These are phyloP conservation scores for Craspedostauros australis DNA, from an alignment of 108 stramenopile species.

Conservation along the genomic window DNA sequence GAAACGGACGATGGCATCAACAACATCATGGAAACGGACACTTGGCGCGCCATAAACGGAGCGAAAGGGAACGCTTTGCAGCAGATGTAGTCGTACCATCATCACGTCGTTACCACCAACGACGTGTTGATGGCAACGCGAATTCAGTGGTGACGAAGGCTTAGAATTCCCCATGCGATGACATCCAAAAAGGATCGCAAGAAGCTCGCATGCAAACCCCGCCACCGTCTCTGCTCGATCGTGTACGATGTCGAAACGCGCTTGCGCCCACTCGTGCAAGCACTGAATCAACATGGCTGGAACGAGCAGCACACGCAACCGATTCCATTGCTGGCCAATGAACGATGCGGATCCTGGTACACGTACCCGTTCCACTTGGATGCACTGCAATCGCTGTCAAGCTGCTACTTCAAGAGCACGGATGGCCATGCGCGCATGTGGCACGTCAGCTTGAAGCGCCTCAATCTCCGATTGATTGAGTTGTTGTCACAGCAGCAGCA, in stretches of 20 bases:
- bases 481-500: constrained; percentile 2
- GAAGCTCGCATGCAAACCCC: constrained; percentile 27
- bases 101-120: no score
- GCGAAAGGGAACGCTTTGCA: no score
- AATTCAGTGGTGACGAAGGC: no score
- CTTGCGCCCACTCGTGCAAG: background rate
- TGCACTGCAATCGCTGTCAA: background rate
- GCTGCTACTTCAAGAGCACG: constrained; percentile 70
- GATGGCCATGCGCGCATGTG: constrained; percentile 65
- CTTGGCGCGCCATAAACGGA: no score
- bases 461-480: constrained; percentile 52
- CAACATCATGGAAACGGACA: no score
- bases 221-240: constrained; percentile 36
- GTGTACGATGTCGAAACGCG: constrained; percentile 18
- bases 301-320: background rate
- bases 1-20: no score
- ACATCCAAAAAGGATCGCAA: constrained; percentile 10
- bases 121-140: no score
- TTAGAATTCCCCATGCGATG: no score
- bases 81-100: no score
- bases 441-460: constrained; percentile 47
- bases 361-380: constrained; percentile 1
- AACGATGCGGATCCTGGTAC: constrained; percentile 72
- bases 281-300: background rate
- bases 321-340: constrained; percentile 43